phyloP scores from a whole-genome alignment of 331 rosid genomes.

The Malus hybrid region DNA sequence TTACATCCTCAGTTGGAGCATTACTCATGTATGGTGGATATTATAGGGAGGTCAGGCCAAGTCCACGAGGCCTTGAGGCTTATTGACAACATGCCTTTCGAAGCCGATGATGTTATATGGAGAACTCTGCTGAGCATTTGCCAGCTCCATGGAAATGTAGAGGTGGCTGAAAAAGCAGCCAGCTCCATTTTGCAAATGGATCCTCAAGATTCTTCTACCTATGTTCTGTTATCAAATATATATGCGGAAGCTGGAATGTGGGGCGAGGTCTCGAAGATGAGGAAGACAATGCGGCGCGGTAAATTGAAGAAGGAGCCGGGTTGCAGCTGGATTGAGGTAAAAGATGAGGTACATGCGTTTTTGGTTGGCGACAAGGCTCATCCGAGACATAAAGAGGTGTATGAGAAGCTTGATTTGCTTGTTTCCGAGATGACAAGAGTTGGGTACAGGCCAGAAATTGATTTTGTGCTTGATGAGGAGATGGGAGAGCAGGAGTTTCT shows the following conservation, averaged over 20 bases:
- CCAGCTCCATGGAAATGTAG: neutral
- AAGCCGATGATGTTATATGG: neutral
- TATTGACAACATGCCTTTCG: neutral
- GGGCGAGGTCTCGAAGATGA: neutral
- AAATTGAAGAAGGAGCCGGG: neutral
- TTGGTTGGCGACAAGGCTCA: neutral
- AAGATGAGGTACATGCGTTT: neutral
- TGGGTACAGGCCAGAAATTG: neutral
- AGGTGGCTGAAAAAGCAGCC: neutral
- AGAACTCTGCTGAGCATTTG: neutral
- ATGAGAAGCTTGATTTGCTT: neutral
- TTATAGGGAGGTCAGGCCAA: neutral
- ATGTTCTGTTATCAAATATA: neutral
- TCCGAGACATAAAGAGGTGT: neutral
- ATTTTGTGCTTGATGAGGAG: constrained; percentile 28
- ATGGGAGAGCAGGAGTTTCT: constrained; percentile 26
- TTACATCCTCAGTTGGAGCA: neutral
- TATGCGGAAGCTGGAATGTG: neutral
- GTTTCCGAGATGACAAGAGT: neutral
- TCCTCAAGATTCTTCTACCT: neutral
- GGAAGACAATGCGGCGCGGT: neutral
- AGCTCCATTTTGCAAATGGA: neutral
- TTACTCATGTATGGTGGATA: neutral
- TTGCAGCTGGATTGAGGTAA: neutral
- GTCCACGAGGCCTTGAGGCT: neutral